Base-by-base conservation (phyloP, 257 asterid genomes). In the Coffea canephora region DNA sequence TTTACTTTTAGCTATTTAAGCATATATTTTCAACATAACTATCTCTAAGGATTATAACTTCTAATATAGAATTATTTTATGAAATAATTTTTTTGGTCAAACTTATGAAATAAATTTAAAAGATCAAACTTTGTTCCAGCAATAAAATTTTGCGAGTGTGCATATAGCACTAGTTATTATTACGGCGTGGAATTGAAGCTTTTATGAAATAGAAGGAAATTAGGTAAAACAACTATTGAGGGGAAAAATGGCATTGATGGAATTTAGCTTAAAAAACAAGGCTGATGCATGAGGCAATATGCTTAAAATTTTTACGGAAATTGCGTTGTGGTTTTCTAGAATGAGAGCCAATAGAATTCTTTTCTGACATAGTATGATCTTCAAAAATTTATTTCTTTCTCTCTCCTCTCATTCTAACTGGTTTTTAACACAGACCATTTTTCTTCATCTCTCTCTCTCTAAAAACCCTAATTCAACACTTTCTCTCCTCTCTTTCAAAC, bases 391-490 rank as follows among this genome's bases (percentile, higher is more conserved):
- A 52, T 73, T 57, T 75, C 61, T 72, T 69, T 73, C 77, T 74
- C 80, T 77, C 54, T 41, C 25, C 15, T 52, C 15, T 57, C 69
- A n/a, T 14, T 74, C 77, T 57, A 69, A 75, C 84, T 80, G 77
- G 68, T 80, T 82, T 81, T 72, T 68, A 50, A 76, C 72, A 43
- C 83, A 84, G 36, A 75, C 81, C 77, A 70, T 77, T 77, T 83
- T 77, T 79, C 74, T 77, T 71, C 74, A 43, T 85, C 68, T 65
- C 36, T 76, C 66, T 83, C 67, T 76, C 81, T 79, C 76, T 75
- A 77, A 79, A 88, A 89, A 93, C 88, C 96, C 97, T 91, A 88
- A 91, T 82, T 82, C 85, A 79, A 76, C 88, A 81, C 75, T 65
- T 59, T 85, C 39, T 84, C 61, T 77, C 81, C 69, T 25, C 81